Base-by-base conservation (phyloP, 345 rosid species). In the Dipteronia sinensis region DNA sequence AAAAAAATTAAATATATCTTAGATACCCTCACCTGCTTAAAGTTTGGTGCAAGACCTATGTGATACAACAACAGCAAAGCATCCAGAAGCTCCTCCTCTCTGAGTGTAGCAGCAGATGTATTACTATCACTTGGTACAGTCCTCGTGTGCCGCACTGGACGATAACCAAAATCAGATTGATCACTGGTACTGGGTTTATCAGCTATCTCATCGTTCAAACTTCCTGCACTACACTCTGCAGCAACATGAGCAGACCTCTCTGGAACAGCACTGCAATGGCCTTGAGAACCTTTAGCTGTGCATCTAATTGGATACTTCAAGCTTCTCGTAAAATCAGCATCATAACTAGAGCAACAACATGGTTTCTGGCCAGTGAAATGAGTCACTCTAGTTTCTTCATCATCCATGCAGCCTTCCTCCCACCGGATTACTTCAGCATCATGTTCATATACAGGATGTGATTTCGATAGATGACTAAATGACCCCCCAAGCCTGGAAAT, bases 361-460 rank as follows among this genome's bases (percentile, higher is more conserved):
- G 99, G 99, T 81, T 92, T 96, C 82, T 85, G 90, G 67, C 76
- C 71, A 46, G 98, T 92, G 63, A 78, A 84, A 82, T 96, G 99
- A 61, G 97, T 91, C 63, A 94, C 88, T 79, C 91, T 88, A 71
- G 83, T 83, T 72, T 88, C 91, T 82, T 89, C 91, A 69, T 90
- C 97, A 85, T 96, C 98, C 95, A 89, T 80, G 82, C 90, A 90
- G 74, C 97, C 99, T 92, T 96, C 99, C 82, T 94, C 98, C 99
- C 98, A 94, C 83, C 78, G 89, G 81, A 96, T 88, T 38, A 88
- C 82, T 82, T 91, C 99, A 27, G 76, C 84, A 80, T 94, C 97
- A 75, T 88, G 90, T 72, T 86, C 90, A 85, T 73, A 55, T 67
- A 87, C 85, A 31, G 97, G 94, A 83, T 90, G 84, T 56, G 90